Evolutionary conservation across 2,329 filamentous ascomycete genomes (phyloP).

Genomic region (Trichoderma afroharzianum): DNA sequence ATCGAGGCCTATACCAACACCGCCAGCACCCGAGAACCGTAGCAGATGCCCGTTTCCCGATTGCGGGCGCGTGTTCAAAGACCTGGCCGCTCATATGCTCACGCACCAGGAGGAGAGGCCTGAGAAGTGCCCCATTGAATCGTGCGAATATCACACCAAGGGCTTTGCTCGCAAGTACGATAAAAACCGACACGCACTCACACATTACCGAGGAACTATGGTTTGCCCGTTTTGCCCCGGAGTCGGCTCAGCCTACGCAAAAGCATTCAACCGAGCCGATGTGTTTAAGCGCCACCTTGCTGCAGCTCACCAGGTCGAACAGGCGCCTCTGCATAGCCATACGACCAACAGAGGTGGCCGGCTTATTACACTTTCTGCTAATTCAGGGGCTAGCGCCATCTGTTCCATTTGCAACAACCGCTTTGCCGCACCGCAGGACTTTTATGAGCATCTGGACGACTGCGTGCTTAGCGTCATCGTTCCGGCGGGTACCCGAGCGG

Average conservation of each 20-base stretch:
- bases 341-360: conserved; percentile 32
- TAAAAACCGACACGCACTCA: conserved; percentile 93
- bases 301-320: conserved; percentile 89
- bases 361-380: conserved; percentile 16
- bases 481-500: conserved; percentile 29
- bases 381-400: conserved; percentile 60
- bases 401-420: conserved; percentile 83
- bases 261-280: conserved; percentile 93
- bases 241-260: conserved; percentile 80
- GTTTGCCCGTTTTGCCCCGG: conserved; percentile 95
- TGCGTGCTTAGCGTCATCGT: conserved; percentile 59
- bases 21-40: conserved; percentile 31
- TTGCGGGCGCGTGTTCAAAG: conserved; percentile 58
- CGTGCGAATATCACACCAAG: conserved; percentile 90
- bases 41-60: conserved; percentile 55
- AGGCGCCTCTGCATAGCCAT: conserved; percentile 84
- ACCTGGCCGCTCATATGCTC: conserved; percentile 83
- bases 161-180: conserved; percentile 97
- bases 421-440: conserved; percentile 87
- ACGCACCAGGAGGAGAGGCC: conserved; percentile 92
- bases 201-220: conserved; percentile 98
- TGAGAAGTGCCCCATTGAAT: conserved; percentile 91
- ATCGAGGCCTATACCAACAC: not conserved
- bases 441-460: conserved; percentile 89
- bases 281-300: conserved; percentile 96